A percentile compares a stretch with the other conserved stretches of the same genome.
These are phyloP conservation scores for Eutrema heterophyllum DNA, from an alignment of 345 rosid species.

Conservation along the genomic window DNA sequence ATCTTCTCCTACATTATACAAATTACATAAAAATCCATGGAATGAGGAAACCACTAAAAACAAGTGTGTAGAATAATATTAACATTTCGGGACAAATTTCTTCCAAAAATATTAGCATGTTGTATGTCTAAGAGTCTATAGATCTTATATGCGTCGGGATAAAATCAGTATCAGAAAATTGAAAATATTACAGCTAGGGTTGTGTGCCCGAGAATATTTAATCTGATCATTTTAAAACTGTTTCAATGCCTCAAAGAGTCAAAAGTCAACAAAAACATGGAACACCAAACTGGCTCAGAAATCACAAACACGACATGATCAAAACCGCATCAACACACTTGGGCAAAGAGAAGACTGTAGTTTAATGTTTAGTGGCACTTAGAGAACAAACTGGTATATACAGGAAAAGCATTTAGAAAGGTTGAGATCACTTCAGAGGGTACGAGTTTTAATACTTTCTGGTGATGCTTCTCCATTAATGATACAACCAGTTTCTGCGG, in stretches of 20 bases:
- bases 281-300: neutral
- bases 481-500: slow-evolving; percentile 26
- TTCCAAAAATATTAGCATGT: no score
- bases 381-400: slow-evolving; percentile 31
- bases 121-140: no score
- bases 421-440: slow-evolving; percentile 34
- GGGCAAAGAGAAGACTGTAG: neutral
- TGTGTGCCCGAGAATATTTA: neutral
- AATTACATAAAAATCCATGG: no score
- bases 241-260: neutral
- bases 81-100: no score
- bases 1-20: no score
- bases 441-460: slow-evolving; percentile 10
- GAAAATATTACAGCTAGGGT: neutral
- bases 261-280: neutral
- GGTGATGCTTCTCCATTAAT: slow-evolving; percentile 40
- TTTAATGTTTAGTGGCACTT: slow-evolving; percentile 7
- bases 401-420: slow-evolving; percentile 49
- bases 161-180: no score
- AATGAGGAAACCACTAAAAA: no score
- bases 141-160: no score
- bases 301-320: neutral
- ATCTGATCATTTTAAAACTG: neutral
- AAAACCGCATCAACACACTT: neutral
- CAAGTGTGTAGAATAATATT: no score